These are phyloP conservation scores for Saxophila tyrrhenica DNA, from an alignment of 495 filamentous ascomycete genomes.

Conservation along the genomic window DNA sequence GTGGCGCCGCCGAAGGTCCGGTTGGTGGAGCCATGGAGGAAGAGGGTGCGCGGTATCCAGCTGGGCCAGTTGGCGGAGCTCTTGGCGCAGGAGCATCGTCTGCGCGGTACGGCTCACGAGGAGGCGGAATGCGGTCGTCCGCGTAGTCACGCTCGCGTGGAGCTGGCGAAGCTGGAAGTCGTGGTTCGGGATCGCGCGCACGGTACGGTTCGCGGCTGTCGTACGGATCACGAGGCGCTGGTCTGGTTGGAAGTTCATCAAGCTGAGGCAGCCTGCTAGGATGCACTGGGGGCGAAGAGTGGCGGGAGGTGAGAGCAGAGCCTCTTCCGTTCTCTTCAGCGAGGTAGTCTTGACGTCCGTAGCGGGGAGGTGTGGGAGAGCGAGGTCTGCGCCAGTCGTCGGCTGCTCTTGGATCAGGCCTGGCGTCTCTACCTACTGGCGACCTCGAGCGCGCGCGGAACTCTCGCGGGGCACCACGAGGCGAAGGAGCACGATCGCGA, in stretches of 20 bases:
- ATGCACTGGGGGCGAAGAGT: slow-evolving; percentile 33
- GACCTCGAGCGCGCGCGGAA: slow-evolving; percentile 31
- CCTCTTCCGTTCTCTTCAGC: slow-evolving; percentile 24
- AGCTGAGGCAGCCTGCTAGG: slow-evolving; percentile 21
- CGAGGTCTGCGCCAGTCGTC: slow-evolving; percentile 26
- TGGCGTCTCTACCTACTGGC: slow-evolving; percentile 22
- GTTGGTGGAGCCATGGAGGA: slow-evolving; percentile 10
- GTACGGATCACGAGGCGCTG: slow-evolving; percentile 19
- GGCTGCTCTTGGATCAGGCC: slow-evolving; percentile 23
- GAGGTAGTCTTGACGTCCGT: slow-evolving; percentile 14
- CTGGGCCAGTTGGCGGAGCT: slow-evolving; percentile 20
- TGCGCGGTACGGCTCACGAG: slow-evolving; percentile 11
- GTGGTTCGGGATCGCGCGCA: slow-evolving; percentile 1
- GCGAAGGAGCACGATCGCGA: slow-evolving; percentile 18
- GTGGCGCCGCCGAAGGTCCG: slow-evolving; percentile 11
- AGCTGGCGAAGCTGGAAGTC: slow-evolving; percentile 6
- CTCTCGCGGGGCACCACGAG: slow-evolving; percentile 5
- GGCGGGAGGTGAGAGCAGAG: slow-evolving; percentile 28
- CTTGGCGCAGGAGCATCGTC: slow-evolving; percentile 17
- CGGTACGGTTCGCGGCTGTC: slow-evolving; percentile 18
- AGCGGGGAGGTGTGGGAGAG: slow-evolving; percentile 26
- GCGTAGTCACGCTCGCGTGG: slow-evolving; percentile 26
- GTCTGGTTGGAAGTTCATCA: slow-evolving; percentile 17
- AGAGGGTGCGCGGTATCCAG: slow-evolving; percentile 11
- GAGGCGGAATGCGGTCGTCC: slow-evolving; percentile 21